phyloP scores from a whole-genome alignment of 306 rosid species.

The cucumber (Cucumis sativus) region Cucumber_9930_V3 NC_026657.2:4386001-4386500 shows the following conservation, averaged over 20 bases:
- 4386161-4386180: slow-evolving; percentile 3
- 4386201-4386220: background rate
- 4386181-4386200: background rate
- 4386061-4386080: background rate
- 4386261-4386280: background rate
- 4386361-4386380: background rate
- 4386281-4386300: background rate
- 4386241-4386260: background rate
- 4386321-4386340: background rate
- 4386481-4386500: slow-evolving; percentile 10
- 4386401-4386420: background rate
- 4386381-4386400: background rate
- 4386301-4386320: background rate
- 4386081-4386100: background rate
- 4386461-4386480: background rate
- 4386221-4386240: background rate
- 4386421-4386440: background rate
- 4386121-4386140: background rate
- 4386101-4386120: background rate
- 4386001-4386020: too few species aligned
- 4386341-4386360: background rate
- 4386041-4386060: background rate
- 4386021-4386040: too few species aligned
- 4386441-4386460: background rate
- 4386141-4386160: background rate